Evolutionary conservation across 805 yeast genomes (phyloP).

Genomic region (Ogataea parapolymorpha): DNA sequence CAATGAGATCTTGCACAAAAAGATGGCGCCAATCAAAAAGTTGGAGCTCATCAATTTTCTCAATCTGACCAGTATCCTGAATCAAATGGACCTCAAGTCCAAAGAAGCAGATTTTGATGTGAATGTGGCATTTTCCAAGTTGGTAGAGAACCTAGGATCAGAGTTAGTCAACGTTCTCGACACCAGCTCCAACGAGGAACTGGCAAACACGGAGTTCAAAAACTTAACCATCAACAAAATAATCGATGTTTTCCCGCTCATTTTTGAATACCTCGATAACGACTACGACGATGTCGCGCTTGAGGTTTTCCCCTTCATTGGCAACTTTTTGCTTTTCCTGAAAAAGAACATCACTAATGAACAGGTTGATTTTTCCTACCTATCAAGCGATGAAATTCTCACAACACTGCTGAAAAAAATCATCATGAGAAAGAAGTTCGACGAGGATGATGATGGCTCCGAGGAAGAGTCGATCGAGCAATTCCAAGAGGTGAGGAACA

Average conservation of each 20-base stretch:
- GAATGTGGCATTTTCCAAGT: constrained; percentile 65
- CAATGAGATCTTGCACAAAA: constrained; percentile 52
- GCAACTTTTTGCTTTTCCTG: constrained; percentile 66
- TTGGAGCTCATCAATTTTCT: constrained; percentile 65
- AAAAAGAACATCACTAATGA: constrained; percentile 49
- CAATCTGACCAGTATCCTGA: constrained; percentile 56
- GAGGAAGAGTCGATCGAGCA: constrained; percentile 74
- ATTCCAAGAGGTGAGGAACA: constrained; percentile 73
- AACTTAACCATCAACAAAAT: constrained; percentile 43
- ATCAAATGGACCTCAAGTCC: constrained; percentile 35
- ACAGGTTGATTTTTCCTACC: constrained; percentile 27
- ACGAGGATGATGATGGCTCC: constrained; percentile 53
- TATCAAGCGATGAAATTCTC: constrained; percentile 47
- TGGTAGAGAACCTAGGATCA: constrained; percentile 67
- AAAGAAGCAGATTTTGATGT: constrained; percentile 61
- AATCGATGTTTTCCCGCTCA: constrained; percentile 64
- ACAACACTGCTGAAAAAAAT: constrained; percentile 64
- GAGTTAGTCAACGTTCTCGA: constrained; percentile 74
- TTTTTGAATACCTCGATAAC: constrained; percentile 67
- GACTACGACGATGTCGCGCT: constrained; percentile 86
- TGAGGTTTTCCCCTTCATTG: constrained; percentile 78
- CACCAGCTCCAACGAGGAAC: constrained; percentile 35
- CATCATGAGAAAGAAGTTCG: constrained; percentile 75
- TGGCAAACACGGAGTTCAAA: constrained; percentile 38
- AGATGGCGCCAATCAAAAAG: constrained; percentile 55